These are phyloP conservation scores for Claviceps digitariae DNA, from an alignment of 2,329 filamentous ascomycete genomes.

Conservation along the genomic window DNA sequence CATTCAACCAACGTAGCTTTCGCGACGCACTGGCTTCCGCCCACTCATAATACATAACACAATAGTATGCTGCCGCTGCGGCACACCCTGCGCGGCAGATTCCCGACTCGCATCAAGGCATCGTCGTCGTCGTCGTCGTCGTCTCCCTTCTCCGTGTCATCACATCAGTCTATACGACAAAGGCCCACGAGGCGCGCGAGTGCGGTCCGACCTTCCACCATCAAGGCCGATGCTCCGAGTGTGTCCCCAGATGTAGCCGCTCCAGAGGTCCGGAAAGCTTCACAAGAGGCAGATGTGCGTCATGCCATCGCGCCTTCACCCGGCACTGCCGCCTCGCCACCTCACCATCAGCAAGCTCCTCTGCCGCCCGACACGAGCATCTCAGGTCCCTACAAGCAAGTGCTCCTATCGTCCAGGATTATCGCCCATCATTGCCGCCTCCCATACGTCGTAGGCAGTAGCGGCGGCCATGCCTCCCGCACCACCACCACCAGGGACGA, in stretches of 20 bases:
- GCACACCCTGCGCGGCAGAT: neutral
- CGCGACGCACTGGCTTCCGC: too few relatives aligned
- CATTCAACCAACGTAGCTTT: too few relatives aligned
- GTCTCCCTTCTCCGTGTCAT: slow-evolving; percentile 5
- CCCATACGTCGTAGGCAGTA: neutral
- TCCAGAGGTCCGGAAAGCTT: neutral
- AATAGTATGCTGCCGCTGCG: slow-evolving; percentile 3
- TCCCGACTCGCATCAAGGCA: neutral
- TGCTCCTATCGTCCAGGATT: slow-evolving; percentile 7
- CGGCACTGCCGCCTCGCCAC: neutral
- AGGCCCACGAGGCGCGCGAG: neutral
- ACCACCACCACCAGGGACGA: slow-evolving; percentile 1
- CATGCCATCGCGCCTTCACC: too few relatives aligned
- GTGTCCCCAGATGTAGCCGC: neutral
- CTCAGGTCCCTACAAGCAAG: slow-evolving; percentile 3
- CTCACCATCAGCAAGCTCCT: neutral
- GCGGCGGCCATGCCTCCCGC: neutral
- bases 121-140: neutral
- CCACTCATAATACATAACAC: too few relatives aligned
- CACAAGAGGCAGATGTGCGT: neutral
- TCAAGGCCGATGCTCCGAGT: neutral
- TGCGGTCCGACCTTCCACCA: too few relatives aligned
- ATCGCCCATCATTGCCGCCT: slow-evolving; percentile 6
- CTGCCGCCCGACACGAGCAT: neutral
- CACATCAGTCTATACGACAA: neutral